Base-by-base conservation (phyloP, 2,329 filamentous ascomycete genomes). In the Chalara sp. region DNA sequence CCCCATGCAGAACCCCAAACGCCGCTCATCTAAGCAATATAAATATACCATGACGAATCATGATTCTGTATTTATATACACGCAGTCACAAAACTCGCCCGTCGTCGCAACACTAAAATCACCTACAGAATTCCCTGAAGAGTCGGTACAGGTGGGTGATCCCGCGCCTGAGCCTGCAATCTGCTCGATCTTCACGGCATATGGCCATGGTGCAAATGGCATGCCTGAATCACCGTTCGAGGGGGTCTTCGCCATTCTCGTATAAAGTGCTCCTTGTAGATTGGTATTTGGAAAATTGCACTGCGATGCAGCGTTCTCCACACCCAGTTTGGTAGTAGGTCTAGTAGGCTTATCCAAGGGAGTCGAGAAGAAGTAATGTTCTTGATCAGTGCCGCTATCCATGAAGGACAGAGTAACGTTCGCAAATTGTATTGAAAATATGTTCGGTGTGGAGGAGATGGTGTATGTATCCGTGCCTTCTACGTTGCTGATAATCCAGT, bases 211-310 rank as follows among this genome's bases (percentile, higher is more conserved):
- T 11, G 65, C 57, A 57, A 71, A 75, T 3, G 65, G 61, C 1
- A 70, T 64, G 0, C 59, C 52, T 7, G 43, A 13, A n/a, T n/a
- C n/a, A 2, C 61, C 62, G 68, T 5, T 60, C 58, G 70, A 68
- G 56, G 70, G 73, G 0, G 64, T 64, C 54, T 68, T 71, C 40
- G 61, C 54, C 65, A 68, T 70, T 52, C 71, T 74, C n/a, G 80
- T 84, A 69, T 84, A 87, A 2, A 87, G 65, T 4, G 72, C 78
- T 1, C 74, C 83, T 30, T 74, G 67, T 55, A 86, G 72, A 1
- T 66, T 69, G 0, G 81, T 84, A 32, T 70, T 65, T 49, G 76
- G 74, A 67, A 78, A 87, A 53, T 71, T 77, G 67, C 84, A 87
- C 41, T 71, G 73, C 1, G 76, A 71, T 2, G 71, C 70, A 11